Evolutionary conservation across 2,329 filamentous ascomycete genomes (phyloP).

Genomic region (Emergomyces pasteurianus): DNA sequence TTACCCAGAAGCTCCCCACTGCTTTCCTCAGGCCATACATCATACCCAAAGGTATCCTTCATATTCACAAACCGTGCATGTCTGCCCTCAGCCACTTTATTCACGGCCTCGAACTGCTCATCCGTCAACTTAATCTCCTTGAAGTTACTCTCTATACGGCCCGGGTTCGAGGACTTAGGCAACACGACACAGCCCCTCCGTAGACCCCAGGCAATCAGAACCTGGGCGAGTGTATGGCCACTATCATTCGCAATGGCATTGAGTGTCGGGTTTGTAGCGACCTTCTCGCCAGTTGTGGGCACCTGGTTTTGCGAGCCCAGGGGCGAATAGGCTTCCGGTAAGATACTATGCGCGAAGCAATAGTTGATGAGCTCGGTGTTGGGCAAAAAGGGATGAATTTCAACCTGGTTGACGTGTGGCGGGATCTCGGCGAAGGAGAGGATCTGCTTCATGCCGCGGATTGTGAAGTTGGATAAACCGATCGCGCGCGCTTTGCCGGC

Average conservation of each 20-base stretch:
- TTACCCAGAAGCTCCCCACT: slow-evolving; percentile 21
- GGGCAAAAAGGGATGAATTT: slow-evolving; percentile 38
- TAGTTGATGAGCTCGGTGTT: slow-evolving; percentile 33
- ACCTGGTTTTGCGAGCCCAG: slow-evolving; percentile 57
- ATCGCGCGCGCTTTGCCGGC: slow-evolving; percentile 57
- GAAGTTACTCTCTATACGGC: slow-evolving; percentile 57
- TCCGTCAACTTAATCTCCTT: slow-evolving; percentile 47
- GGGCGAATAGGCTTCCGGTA: slow-evolving; percentile 33
- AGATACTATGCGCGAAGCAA: slow-evolving; percentile 29
- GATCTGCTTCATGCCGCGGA: slow-evolving; percentile 38
- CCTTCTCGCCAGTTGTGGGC: slow-evolving; percentile 55
- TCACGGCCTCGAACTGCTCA: slow-evolving; percentile 48
- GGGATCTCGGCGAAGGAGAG: slow-evolving; percentile 31
- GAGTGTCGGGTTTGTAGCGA: slow-evolving; percentile 47
- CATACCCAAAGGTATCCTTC: slow-evolving; percentile 68
- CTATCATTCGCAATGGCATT: slow-evolving; percentile 47
- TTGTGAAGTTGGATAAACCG: slow-evolving; percentile 65
- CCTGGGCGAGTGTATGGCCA: slow-evolving; percentile 48
- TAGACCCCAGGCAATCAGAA: slow-evolving; percentile 54
- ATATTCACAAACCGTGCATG: slow-evolving; percentile 67
- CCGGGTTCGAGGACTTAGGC: slow-evolving; percentile 57
- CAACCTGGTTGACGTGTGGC: slow-evolving; percentile 35
- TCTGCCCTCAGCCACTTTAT: slow-evolving; percentile 52
- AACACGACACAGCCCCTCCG: slow-evolving; percentile 55
- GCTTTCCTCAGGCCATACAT: slow-evolving; percentile 53